Evolutionary conservation across 768 basidiomycete genomes (phyloP), one percentile per base, ranked within the genome.

Genomic region (Clitopilus passeckerianus): DNA sequence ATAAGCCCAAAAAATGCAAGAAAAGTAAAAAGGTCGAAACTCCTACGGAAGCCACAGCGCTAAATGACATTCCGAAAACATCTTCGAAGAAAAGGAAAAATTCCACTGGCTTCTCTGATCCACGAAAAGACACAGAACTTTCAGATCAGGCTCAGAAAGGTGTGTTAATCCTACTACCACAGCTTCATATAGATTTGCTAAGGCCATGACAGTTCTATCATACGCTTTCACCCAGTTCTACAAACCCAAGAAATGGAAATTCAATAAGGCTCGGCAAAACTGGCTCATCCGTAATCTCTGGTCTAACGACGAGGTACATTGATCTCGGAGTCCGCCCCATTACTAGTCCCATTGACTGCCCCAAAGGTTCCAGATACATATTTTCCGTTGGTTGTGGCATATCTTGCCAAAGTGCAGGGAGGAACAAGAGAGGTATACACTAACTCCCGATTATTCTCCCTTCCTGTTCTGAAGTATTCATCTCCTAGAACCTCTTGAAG

Each of bases 191-290:
- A 54, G n/a, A n/a, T n/a, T n/a, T 58, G 34, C 14, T 57, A 7
- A 56, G 53, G 46, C 54, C 30, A n/a, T 33, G 54, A 14, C 60
- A 82, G 80, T 76, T 20, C 61, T 82, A 12, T 71, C 71, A 34
- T 88, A 87, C 66, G 86, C 83, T 0, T 85, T 82, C 64, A 65
- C 71, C n/a, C 82, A 83, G 58, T 80, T 79, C 63, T 74, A 76
- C 55, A 72, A 72, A 41, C 79, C 77, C 18, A 65, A 72, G 5
- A 72, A 70, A 56, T 90, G 88, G 89, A 90, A 89, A 64, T 90
- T 90, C 67, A 85, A 85, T 61, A 90, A 90, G 66, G 86, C 86
- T 6, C 77, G 80, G 46, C 88, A 90, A 65, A 90, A 89, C 64
- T 90, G 88, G 89, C 72, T 90, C 1, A 74, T 89, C 59, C 80